Evolutionary conservation across 129 eudicot genomes (phyloP).

Genomic region (Arctium lappa): DNA sequence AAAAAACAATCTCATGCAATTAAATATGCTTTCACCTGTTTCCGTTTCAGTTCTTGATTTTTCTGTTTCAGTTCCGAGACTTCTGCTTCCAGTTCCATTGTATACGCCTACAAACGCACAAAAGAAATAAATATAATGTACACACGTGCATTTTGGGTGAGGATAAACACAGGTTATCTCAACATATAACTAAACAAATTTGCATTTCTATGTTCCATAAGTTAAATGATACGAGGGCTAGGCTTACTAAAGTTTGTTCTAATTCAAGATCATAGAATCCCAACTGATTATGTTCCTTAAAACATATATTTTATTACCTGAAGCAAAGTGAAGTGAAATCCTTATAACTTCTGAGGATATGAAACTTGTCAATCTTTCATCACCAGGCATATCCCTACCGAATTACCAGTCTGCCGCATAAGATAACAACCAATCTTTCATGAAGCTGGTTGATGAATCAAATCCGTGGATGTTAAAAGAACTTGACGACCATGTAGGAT

Average conservation of each 20-base stretch:
- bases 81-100: conserved; percentile 90
- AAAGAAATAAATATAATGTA: not conserved
- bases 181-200: not conserved
- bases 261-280: conserved; percentile 5
- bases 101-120: conserved; percentile 67
- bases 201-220: not conserved
- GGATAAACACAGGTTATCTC: not conserved
- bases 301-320: conserved; percentile 17
- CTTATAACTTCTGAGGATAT: conserved; percentile 26
- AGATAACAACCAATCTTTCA: conserved; percentile 31
- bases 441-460: conserved; percentile 23
- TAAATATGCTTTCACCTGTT: conserved; percentile 51
- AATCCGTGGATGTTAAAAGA: conserved; percentile 7
- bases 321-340: conserved; percentile 9
- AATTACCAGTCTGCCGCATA: conserved; percentile 37
- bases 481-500: not conserved
- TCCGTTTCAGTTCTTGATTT: conserved; percentile 57
- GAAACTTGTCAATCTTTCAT: conserved; percentile 30
- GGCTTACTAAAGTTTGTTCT: not conserved
- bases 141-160: conserved; percentile 1
- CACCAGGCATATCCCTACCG: conserved; percentile 32
- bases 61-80: conserved; percentile 84
- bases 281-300: conserved; percentile 10
- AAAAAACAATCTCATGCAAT: not conserved
- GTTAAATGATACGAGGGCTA: not conserved